phyloP scores from a whole-genome alignment of 176 grass and related monocot genomes.

The Musa itinerans region DNA sequence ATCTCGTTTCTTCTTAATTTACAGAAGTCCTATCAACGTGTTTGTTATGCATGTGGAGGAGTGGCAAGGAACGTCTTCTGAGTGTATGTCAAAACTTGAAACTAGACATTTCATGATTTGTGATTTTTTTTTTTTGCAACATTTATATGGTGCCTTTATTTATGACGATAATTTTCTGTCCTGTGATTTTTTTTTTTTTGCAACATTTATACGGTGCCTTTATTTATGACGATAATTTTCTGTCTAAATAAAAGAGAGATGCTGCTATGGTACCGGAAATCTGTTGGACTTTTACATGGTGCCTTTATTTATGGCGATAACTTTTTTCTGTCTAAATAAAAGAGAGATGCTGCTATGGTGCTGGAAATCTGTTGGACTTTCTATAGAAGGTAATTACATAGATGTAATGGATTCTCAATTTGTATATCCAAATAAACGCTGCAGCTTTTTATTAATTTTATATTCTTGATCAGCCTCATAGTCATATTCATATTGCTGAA shows the following conservation, averaged over 20 bases:
- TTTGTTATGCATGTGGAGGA: conserved; percentile 63
- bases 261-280: conserved; percentile 71
- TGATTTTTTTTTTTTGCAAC: conserved; percentile 23
- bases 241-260: conserved; percentile 33
- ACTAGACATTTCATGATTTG: conserved; percentile 72
- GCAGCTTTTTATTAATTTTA: background rate
- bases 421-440: background rate
- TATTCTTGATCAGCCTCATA: too few species aligned
- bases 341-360: conserved; percentile 65
- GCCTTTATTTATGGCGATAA: conserved; percentile 5
- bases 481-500: too few species aligned
- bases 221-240: conserved; percentile 18
- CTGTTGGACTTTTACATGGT: conserved; percentile 24
- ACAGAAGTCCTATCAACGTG: conserved; percentile 18
- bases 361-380: conserved; percentile 61
- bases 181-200: conserved; percentile 19
- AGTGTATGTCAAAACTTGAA: conserved; percentile 91
- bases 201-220: background rate
- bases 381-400: conserved; percentile 49
- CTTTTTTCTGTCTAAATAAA: conserved; percentile 12
- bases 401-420: background rate
- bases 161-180: conserved; percentile 9
- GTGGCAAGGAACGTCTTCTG: conserved; percentile 89
- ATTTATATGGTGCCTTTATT: background rate
- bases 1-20: background rate